These are phyloP conservation scores for Brassica napus DNA, from an alignment of 345 rosid species.

Conservation along the genomic window DNA sequence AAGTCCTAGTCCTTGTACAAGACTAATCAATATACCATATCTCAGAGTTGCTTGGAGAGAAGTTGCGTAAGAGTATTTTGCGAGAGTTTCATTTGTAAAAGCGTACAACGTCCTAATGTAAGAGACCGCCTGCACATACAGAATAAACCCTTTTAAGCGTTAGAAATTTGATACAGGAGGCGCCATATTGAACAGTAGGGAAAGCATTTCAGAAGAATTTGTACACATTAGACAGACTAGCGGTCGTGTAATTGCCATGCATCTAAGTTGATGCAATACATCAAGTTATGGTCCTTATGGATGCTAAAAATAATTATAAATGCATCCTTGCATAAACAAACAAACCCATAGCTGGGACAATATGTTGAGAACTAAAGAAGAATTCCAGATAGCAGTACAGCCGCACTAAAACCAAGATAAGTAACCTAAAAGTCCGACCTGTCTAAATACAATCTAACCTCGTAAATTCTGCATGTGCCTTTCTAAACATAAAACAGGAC, in stretches of 20 bases:
- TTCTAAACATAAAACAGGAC: no score
- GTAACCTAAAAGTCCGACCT: no score
- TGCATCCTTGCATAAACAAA: background rate
- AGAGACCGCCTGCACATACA: slow-evolving; percentile 82
- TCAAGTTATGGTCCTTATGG: background rate
- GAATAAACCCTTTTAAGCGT: slow-evolving; percentile 11
- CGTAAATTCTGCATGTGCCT: no score
- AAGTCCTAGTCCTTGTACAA: slow-evolving; percentile 99
- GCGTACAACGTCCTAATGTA: slow-evolving; percentile 88
- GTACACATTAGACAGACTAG: slow-evolving; percentile 2
- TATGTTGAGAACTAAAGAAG: no score
- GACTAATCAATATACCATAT: slow-evolving; percentile 95
- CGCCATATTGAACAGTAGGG: background rate
- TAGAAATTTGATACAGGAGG: background rate
- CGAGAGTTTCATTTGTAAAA: slow-evolving; percentile 96
- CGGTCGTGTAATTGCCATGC: background rate
- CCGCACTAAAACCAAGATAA: no score
- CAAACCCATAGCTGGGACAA: no score
- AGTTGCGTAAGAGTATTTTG: slow-evolving; percentile 97
- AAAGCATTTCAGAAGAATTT: slow-evolving; percentile 14
- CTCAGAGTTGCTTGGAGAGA: slow-evolving; percentile 95
- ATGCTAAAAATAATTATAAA: background rate
- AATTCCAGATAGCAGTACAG: no score
- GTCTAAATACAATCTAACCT: no score
- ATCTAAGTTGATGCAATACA: slow-evolving; percentile 9